phyloP scores from a whole-genome alignment of 257 asterid genomes.

The Marsdenia floribunda region DNA sequence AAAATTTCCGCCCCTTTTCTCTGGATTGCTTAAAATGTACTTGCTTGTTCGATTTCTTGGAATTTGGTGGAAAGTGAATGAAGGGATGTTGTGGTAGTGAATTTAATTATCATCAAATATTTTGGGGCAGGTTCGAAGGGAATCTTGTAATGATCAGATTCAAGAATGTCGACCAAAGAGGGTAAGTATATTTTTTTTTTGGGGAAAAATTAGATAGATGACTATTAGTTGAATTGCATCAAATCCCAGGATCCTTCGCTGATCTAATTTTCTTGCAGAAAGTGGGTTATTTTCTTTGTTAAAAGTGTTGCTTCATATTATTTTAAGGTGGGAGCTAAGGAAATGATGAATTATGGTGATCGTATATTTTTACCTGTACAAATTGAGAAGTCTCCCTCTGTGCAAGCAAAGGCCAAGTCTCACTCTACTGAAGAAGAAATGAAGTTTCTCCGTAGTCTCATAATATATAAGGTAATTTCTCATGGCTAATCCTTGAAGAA shows the following conservation, averaged over 20 bases:
- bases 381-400: conserved; percentile 42
- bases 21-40: background rate
- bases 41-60: background rate
- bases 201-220: background rate
- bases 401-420: conserved; percentile 24
- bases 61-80: background rate
- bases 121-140: conserved; percentile 60
- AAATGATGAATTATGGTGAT: conserved; percentile 60
- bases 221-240: background rate
- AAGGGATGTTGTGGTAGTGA: background rate
- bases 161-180: conserved; percentile 47
- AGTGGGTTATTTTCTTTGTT: background rate
- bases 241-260: background rate
- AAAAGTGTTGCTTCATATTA: conserved; percentile 11
- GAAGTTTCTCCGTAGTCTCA: conserved; percentile 55
- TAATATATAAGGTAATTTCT: conserved; percentile 53
- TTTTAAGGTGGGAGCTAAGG: conserved; percentile 74
- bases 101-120: conserved; percentile 2
- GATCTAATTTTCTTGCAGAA: background rate
- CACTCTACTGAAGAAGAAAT: conserved; percentile 41
- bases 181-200: conserved; percentile 32
- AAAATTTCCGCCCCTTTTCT: no score
- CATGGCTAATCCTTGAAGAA: conserved; percentile 4
- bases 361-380: conserved; percentile 67
- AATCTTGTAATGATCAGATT: conserved; percentile 26